phyloP scores from a whole-genome alignment of 2,329 filamentous ascomycete genomes.

The Elsinoe fawcettii region DNA sequence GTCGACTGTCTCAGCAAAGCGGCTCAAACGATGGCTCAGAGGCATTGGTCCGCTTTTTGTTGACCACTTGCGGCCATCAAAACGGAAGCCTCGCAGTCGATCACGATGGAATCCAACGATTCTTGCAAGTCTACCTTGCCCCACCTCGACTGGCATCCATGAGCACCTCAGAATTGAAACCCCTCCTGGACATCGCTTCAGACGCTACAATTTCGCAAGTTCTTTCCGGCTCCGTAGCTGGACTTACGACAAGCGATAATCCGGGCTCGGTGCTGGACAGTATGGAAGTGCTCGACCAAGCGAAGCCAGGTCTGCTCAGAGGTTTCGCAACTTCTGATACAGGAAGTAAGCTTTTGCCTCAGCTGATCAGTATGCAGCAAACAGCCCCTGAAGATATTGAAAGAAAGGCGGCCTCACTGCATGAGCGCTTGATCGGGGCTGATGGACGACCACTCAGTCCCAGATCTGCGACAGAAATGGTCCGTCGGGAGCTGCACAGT shows the following conservation, averaged over 20 bases:
- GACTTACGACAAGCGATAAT: constrained; percentile 21
- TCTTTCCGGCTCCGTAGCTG: constrained; percentile 20
- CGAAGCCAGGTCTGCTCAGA: neutral
- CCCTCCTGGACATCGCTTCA: constrained; percentile 18
- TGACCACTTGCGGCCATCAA: neutral
- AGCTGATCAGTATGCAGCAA: constrained; percentile 47
- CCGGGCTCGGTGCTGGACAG: constrained; percentile 32
- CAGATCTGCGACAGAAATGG: neutral
- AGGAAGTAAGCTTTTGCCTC: constrained; percentile 46
- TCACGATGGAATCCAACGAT: neutral
- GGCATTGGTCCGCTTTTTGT: neutral
- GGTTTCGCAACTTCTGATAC: constrained; percentile 37
- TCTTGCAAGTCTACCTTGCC: neutral
- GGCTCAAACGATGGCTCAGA: neutral
- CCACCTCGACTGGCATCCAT: neutral
- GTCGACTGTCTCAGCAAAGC: neutral
- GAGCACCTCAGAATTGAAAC: neutral
- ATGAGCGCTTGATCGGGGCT: constrained; percentile 3
- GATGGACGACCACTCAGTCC: neutral
- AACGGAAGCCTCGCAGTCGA: neutral
- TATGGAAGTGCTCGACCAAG: constrained; percentile 29
- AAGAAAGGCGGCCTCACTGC: constrained; percentile 33
- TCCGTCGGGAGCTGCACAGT: neutral
- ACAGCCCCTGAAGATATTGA: constrained; percentile 46
- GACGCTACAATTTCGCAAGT: constrained; percentile 19